Percentiles rank a stretch among this genome's conserved stretches.
Evolutionary conservation across 495 filamentous ascomycete genomes (phyloP).

Genomic region (Aspergillus bridgeri): DNA sequence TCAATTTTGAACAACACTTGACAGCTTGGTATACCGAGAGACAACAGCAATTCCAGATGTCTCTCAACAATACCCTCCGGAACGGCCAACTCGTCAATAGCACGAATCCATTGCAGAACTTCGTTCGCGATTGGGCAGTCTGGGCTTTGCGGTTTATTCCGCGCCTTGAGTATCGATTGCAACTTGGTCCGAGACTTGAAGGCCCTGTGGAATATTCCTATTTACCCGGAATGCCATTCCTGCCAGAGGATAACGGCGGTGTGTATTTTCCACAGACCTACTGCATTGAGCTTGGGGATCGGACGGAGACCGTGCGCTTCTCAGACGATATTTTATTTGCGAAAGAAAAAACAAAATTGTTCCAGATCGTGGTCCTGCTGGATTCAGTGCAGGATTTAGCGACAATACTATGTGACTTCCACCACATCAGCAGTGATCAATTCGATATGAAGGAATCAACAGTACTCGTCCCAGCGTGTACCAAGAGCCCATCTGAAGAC

Average conservation of each 20-base stretch:
- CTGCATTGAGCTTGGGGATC: slow-evolving; percentile 11
- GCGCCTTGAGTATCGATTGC: slow-evolving; percentile 22
- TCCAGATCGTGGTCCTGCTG: not conserved
- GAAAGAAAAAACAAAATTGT: not conserved
- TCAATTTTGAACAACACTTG: slow-evolving; percentile 22
- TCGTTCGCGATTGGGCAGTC: slow-evolving; percentile 33
- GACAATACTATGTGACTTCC: not conserved
- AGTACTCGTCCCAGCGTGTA: not conserved
- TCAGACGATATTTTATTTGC: slow-evolving; percentile 29
- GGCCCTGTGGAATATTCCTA: slow-evolving; percentile 27
- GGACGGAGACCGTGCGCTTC: slow-evolving; percentile 11
- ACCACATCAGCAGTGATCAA: not conserved
- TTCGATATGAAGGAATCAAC: not conserved
- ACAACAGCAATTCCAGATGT: slow-evolving; percentile 38
- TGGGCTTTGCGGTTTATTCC: slow-evolving; percentile 33
- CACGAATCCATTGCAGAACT: slow-evolving; percentile 20
- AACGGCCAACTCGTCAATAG: slow-evolving; percentile 36
- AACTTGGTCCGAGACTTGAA: slow-evolving; percentile 24
- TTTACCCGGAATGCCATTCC: slow-evolving; percentile 29
- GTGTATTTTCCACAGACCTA: slow-evolving; percentile 34
- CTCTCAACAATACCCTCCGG: slow-evolving; percentile 28
- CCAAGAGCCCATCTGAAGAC: no score
- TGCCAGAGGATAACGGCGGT: slow-evolving; percentile 27
- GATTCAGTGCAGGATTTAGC: not conserved
- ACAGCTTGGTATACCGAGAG: slow-evolving; percentile 36